Evolutionary conservation across 169 alveolate species (phyloP), one percentile per base, ranked within the genome.

Genomic region (Plasmodium billcollinsi): DNA sequence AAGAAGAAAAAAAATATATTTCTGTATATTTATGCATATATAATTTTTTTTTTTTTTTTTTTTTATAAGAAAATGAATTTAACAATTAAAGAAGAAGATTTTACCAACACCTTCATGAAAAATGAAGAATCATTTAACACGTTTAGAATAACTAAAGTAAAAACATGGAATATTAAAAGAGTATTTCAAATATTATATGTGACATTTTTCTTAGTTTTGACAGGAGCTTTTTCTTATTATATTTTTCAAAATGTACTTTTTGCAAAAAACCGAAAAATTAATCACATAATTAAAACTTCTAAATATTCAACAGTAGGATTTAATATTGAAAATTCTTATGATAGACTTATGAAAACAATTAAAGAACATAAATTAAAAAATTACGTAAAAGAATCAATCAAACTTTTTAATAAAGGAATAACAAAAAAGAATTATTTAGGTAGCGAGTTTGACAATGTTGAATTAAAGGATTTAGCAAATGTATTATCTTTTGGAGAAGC

Each of bases 301-400:
- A 54, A 73, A 52, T 52, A 73, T 47, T 73, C 59, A n/a, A 73
- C 88, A 8, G 33, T 73, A 54, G 63, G 62, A n/a, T 24, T 33
- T 54, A 26, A 73, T 56, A 56, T 73, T 14, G 88, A 54, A 47
- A 73, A 56, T 56, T 71, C 88, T 29, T 49, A 58, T 73, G 88
- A 73, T 63, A 73, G 59, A 21, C 12, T 73, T 18, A 3, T 73
- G 39, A 73, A 73, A 43, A 73, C 26, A 2, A 24, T 73, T 8
- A 26, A 45, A 45, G 59, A 73, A 5, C 14, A 73, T 56, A 56
- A 73, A 15, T 3, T 73, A 62, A 54, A 54, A 15, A 73, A 56
- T 56, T 73, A 73, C 39, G 15, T 73, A 0, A 73, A 52, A 39
- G 88, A 73, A n/a, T 29, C 88, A 5, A n/a, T 12, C 14, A 73